Base-by-base conservation (phyloP, 2,329 filamentous ascomycete genomes). In the Fusarium temperatum region DNA sequence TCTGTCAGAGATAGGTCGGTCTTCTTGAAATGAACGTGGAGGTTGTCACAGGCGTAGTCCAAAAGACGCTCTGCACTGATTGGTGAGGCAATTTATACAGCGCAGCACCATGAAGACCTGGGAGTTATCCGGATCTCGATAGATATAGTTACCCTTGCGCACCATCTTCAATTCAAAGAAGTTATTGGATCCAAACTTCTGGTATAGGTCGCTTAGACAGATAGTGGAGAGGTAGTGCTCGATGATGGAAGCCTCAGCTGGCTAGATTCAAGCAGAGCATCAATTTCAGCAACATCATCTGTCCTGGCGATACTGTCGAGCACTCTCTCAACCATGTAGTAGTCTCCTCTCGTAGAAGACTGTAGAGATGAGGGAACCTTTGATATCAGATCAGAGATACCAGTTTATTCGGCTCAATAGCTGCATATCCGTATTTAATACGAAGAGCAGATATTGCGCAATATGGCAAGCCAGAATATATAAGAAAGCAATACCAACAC, bases 121-220 rank as follows among this genome's bases (percentile, higher is more conserved):
- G 0, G 38, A 20, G 15, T 62, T 62, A 1, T 62, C 58, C 1
- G 48, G 48, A 1, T 62, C 38, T 6, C 6, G 30, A 4, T 22
- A 61, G 8, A 61, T 28, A 7, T 61, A 61, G 3, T 20, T 61
- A 12, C 38, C 14, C 12, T 62, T 56, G 8, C 48, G 58, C 3
- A 38, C 53, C 48, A 62, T 56, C 24, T 62, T 62, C 5, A 53
- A 10, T 0, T 62, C 48, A 1, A 62, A 62, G 20, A 62, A 56
- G 0, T 36, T 20, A 5, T 62, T 12, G 24, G 56, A 56, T 0
- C 58, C 30, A 36, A 62, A 62, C 9, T 56, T 62, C 12, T 20
- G 20, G 20, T 62, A 62, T 0, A 62, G 3, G 4, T 62, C 58
- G 2, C 17, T n/a, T 20, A 48, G 48, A 17, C 58, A 62, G 9